Conservation (phyloP, 331 rosid species). For the Pyracantha coccinea region DNA sequence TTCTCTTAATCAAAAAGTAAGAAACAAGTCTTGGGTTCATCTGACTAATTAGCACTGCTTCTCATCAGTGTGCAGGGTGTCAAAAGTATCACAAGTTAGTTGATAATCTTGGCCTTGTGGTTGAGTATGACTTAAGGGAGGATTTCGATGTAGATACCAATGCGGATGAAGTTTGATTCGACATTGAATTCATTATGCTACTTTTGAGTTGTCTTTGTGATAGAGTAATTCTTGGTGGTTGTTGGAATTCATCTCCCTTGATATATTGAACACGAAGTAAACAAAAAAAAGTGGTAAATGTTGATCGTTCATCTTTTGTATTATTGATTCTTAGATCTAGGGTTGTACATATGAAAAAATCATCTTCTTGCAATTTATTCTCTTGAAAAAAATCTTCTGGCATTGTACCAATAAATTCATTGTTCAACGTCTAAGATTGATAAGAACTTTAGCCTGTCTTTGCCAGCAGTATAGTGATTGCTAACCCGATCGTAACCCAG, state of each 20-base stretch:
- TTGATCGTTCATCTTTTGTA: slow-evolving; percentile 14
- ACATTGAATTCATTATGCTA: neutral
- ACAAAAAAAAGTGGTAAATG: neutral
- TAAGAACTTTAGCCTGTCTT: slow-evolving; percentile 35
- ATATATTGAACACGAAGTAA: slow-evolving; percentile 14
- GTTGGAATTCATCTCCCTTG: slow-evolving; percentile 19
- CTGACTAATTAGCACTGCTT: slow-evolving; percentile 20
- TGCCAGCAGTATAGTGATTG: slow-evolving; percentile 43
- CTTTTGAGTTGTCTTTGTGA: neutral
- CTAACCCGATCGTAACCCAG: slow-evolving; percentile 41
- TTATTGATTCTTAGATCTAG: slow-evolving; percentile 31
- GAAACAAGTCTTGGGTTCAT: slow-evolving; percentile 2
- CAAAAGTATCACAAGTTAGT: slow-evolving; percentile 62
- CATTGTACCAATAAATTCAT: slow-evolving; percentile 19
- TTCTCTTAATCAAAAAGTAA: neutral
- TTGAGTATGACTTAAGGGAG: slow-evolving; percentile 62
- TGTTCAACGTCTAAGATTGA: slow-evolving; percentile 14
- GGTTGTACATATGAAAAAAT: slow-evolving; percentile 22
- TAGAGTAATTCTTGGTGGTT: neutral
- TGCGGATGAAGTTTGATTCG: slow-evolving; percentile 36
- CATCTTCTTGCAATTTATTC: neutral
- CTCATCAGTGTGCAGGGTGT: slow-evolving; percentile 75
- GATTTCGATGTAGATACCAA: slow-evolving; percentile 25
- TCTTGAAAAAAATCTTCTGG: neutral
- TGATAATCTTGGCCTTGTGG: slow-evolving; percentile 72